Evolutionary conservation across 345 rosid genomes (phyloP).

Genomic region (Mangifera indica): DNA sequence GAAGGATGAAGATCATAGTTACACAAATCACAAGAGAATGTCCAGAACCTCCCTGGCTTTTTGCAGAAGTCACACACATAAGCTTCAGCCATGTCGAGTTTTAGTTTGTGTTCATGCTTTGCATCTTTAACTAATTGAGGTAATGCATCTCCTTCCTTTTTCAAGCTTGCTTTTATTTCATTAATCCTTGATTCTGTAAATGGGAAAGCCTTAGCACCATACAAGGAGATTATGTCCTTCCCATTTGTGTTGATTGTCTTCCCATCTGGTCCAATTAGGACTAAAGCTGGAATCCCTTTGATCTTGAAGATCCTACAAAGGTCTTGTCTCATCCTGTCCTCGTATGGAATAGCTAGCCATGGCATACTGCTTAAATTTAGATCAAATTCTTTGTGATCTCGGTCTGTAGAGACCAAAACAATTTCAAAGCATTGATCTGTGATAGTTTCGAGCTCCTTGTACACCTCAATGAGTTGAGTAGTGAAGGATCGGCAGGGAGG

Average conservation of each 20-base stretch:
- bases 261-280: slow-evolving; percentile 66
- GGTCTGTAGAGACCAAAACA: slow-evolving; percentile 61
- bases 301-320: slow-evolving; percentile 66
- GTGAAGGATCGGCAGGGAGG: slow-evolving; percentile 77
- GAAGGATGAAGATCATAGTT: slow-evolving; percentile 81
- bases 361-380: slow-evolving; percentile 56
- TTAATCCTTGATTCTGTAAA: slow-evolving; percentile 54
- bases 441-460: slow-evolving; percentile 40
- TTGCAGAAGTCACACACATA: slow-evolving; percentile 66
- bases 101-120: slow-evolving; percentile 62
- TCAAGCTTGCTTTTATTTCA: slow-evolving; percentile 54
- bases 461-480: slow-evolving; percentile 52
- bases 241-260: slow-evolving; percentile 57
- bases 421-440: slow-evolving; percentile 44
- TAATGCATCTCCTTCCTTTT: slow-evolving; percentile 62
- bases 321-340: slow-evolving; percentile 59
- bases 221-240: slow-evolving; percentile 50
- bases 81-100: slow-evolving; percentile 75
- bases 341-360: slow-evolving; percentile 76
- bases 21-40: slow-evolving; percentile 68
- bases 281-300: slow-evolving; percentile 65
- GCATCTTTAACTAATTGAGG: slow-evolving; percentile 52
- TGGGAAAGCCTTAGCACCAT: slow-evolving; percentile 67
- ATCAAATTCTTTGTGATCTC: slow-evolving; percentile 59
- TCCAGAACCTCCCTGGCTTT: slow-evolving; percentile 70